Evolutionary conservation across 306 rosid genomes (phyloP), one percentile per base, ranked within the genome.

Genomic region (Casuarina glauca): DNA sequence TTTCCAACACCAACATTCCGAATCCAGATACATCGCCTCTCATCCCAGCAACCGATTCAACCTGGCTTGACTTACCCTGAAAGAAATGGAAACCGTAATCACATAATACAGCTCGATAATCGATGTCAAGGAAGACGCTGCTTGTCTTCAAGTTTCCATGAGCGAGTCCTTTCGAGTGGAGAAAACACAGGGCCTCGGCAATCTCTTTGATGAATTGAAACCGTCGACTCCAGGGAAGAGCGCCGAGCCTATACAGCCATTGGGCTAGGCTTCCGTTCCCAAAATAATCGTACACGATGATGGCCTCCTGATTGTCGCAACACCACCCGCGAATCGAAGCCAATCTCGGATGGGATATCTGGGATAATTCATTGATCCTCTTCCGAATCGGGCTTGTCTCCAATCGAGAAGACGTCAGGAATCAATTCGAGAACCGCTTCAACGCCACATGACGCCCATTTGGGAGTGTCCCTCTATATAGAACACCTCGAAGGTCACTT

Each of bases 311-410:
- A 9, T 26, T 44, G 13, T 75, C 51, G 11, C 36, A 49, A 43
- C 79, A 75, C 79, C 62, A 75, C 12, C 79, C 79, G 1, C 41
- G 62, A 75, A 75, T 75, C 10, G 15, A 11, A 35, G 61, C 48
- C 5, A 75, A 45, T 46, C 12, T 49, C 19, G 72, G 72, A 62
- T 75, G 79, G 36, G 17, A 46, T 3, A 75, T 42, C 9, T 10
- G 72, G 10, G 50, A 17, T 2, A 63, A 61, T 26, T 61, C 72
- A 16, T 44, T 49, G 5, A 75, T 63, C 63, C 72, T 48, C 55
- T 62, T 48, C 57, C 48, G 49, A 61, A 48, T 10, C n/a, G 62
- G 46, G 17, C 41, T 63, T 17, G 38, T 10, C 6, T 46, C 11
- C 32, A 17, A 19, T 2, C 1, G 26, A 0, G 20, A 4, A 2